Evolutionary conservation across 2,329 filamentous ascomycete species (phyloP), one percentile per base, ranked within the genome.

Genomic region (Fusarium sororula): DNA sequence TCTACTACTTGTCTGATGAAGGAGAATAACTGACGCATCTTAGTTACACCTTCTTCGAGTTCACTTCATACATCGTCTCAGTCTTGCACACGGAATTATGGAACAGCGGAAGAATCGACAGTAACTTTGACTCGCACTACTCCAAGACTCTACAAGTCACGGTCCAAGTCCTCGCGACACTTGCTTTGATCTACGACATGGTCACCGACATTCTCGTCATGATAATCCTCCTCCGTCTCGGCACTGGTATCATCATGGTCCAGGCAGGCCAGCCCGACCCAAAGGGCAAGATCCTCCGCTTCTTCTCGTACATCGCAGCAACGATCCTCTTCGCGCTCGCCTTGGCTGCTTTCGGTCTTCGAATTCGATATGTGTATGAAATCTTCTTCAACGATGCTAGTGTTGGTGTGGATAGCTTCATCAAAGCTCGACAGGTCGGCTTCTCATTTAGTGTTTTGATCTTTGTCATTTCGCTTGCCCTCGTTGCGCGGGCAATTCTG

Each of bases 161-260:
- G 1, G 24, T 11, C 0, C 35, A 55, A 18, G 51, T 41, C 11
- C 51, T 55, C 13, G 24, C 20, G 0, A 45, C 15, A 1, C n/a
- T 74, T 13, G 42, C 48, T 1, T 38, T 48, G 11, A 22, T 71
- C 4, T 57, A 58, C 28, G 65, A 75, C 6, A 54, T 53, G 47
- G 12, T 75, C 7, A 53, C 60, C 30, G 71, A 79, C 1, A 65
- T 78, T 13, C 51, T 79, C 30, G 28, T 75, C 22, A 73, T 79
- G 45, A 44, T 81, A 14, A 66, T 75, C n/a, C 69, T 81, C 12
- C 61, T 79, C 5, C 63, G 68, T 53, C 59, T 81, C 3, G 67
- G 68, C 26, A 69, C 54, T 3, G 79, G 75, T 14, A 75, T 77
- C 42, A 54, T 68, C 47, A 62, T 77, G 17, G 72, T 69, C 0